phyloP scores from a whole-genome alignment of 306 rosid genomes.

The Quercus suber region DNA sequence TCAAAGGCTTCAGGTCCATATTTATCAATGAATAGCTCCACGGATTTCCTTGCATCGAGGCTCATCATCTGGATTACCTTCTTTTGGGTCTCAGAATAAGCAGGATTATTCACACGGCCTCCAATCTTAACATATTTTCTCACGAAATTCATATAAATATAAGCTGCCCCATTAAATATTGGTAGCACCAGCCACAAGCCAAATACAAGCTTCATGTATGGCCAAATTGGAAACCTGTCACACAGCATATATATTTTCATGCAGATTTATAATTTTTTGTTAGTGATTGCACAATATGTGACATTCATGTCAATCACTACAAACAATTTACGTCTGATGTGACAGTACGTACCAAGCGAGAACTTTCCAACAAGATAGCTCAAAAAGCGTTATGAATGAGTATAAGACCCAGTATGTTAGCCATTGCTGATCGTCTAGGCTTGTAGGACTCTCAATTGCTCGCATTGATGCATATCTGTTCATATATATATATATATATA shows the following conservation, averaged over 20 bases:
- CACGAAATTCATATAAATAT: slow-evolving; percentile 64
- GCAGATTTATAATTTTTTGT: too few species aligned
- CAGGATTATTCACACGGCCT: slow-evolving; percentile 24
- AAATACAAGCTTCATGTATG: slow-evolving; percentile 65
- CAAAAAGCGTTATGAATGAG: slow-evolving; percentile 73
- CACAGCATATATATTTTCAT: background rate
- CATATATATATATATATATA: background rate
- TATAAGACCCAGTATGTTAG: slow-evolving; percentile 88
- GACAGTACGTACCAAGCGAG: slow-evolving; percentile 55
- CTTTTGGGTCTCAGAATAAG: slow-evolving; percentile 51
- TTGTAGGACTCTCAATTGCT: slow-evolving; percentile 90
- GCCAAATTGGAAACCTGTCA: slow-evolving; percentile 81
- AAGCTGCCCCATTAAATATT: slow-evolving; percentile 87
- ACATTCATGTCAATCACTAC: too few species aligned
- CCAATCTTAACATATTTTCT: slow-evolving; percentile 66
- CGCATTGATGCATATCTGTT: slow-evolving; percentile 76
- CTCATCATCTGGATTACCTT: slow-evolving; percentile 80
- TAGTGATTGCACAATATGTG: background rate
- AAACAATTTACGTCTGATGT: background rate
- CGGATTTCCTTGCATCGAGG: slow-evolving; percentile 74
- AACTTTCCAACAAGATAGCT: slow-evolving; percentile 64
- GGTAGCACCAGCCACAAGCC: slow-evolving; percentile 90
- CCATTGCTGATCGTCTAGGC: slow-evolving; percentile 93
- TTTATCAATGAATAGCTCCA: slow-evolving; percentile 61
- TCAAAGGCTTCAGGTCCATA: slow-evolving; percentile 76